These are phyloP conservation scores for Verbascum thapsus DNA, from an alignment of 257 asterid species.

Conservation along the genomic window DNA sequence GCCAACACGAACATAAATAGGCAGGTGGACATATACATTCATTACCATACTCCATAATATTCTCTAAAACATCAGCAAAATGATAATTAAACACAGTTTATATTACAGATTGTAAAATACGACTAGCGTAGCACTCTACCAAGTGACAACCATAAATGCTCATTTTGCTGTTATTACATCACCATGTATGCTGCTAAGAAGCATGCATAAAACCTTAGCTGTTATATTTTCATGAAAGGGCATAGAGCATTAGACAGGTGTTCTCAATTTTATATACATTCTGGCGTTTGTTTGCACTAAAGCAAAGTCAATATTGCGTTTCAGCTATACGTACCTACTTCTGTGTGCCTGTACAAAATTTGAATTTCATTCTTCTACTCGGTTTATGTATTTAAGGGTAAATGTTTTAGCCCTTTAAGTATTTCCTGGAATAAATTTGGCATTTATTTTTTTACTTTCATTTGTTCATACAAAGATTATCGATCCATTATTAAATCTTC, in stretches of 20 bases:
- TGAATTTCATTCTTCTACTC: too few species aligned
- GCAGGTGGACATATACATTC: conserved; percentile 1
- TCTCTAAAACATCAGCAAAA: background rate
- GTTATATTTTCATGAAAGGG: conserved; percentile 1
- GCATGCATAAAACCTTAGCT: background rate
- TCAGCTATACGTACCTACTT: too few species aligned
- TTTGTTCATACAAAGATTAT: too few species aligned
- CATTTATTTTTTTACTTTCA: too few species aligned
- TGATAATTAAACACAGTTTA: background rate
- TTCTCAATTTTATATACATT: conserved; percentile 1
- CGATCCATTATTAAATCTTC: too few species aligned
- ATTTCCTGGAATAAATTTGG: too few species aligned
- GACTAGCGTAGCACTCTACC: background rate
- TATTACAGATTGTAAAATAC: conserved; percentile 8
- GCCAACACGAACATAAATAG: background rate
- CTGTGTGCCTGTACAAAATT: too few species aligned
- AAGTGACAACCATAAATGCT: background rate
- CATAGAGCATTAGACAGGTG: background rate
- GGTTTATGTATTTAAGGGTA: too few species aligned
- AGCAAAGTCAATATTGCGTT: background rate
- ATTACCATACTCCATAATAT: background rate
- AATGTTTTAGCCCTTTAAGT: too few species aligned
- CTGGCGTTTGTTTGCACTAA: conserved; percentile 8
- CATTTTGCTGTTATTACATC: background rate
- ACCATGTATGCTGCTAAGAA: conserved; percentile 13